Evolutionary conservation across 306 rosid genomes (phyloP).

Genomic region (Casuarina glauca): DNA sequence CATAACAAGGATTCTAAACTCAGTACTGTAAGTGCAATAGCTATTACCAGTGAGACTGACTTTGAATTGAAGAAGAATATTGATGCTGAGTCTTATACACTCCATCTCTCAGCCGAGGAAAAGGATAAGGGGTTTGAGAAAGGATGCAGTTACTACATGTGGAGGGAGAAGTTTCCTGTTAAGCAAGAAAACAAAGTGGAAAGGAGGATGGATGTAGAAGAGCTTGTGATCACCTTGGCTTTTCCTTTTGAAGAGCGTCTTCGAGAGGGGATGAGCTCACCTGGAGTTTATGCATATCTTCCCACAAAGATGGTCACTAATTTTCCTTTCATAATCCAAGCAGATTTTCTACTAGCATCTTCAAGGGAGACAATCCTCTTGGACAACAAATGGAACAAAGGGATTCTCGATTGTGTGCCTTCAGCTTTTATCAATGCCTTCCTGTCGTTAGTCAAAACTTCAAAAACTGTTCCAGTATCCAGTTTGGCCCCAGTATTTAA

Average conservation of each 20-base stretch:
- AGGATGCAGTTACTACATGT: slow-evolving; percentile 61
- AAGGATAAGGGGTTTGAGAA: slow-evolving; percentile 13
- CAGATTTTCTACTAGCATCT: slow-evolving; percentile 72
- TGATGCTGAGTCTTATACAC: slow-evolving; percentile 68
- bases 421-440: slow-evolving; percentile 64
- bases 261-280: slow-evolving; percentile 36
- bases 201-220: slow-evolving; percentile 55
- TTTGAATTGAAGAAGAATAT: slow-evolving; percentile 48
- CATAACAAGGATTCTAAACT: slow-evolving; percentile 36
- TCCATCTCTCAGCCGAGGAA: slow-evolving; percentile 49
- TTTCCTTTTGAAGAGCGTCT: slow-evolving; percentile 62
- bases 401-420: slow-evolving; percentile 67
- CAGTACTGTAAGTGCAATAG: slow-evolving; percentile 45
- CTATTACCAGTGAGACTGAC: slow-evolving; percentile 56
- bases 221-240: slow-evolving; percentile 59
- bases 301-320: slow-evolving; percentile 76
- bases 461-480: slow-evolving; percentile 43
- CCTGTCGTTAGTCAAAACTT: slow-evolving; percentile 38
- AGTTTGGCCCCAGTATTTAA: slow-evolving; percentile 45
- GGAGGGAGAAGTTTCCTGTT: slow-evolving; percentile 71
- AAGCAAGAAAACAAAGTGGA: slow-evolving; percentile 47
- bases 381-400: slow-evolving; percentile 74
- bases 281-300: slow-evolving; percentile 71
- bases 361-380: slow-evolving; percentile 70
- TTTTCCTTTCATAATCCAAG: slow-evolving; percentile 78